Percentiles rank a stretch among this genome's conserved stretches.
Conservation (phyloP, 106 monocot genomes). For the Dendrobium officinale region DNA sequence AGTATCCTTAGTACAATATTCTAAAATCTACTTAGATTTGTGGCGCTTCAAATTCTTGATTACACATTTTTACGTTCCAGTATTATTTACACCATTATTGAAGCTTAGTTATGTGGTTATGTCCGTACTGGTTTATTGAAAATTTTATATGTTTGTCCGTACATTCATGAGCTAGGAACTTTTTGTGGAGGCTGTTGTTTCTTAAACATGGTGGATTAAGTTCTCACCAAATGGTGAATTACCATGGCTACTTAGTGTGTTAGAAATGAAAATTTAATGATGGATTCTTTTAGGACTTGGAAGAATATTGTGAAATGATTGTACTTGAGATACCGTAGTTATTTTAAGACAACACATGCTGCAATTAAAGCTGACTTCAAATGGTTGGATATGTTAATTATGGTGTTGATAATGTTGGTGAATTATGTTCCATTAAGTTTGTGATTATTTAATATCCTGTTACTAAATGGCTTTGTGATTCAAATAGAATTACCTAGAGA, state of each 20-base stretch:
- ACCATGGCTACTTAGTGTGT: too few relatives aligned
- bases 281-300: background rate
- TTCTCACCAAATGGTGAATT: too few relatives aligned
- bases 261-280: background rate
- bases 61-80: too few relatives aligned
- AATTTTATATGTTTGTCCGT: too few relatives aligned
- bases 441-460: background rate
- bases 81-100: too few relatives aligned
- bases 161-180: too few relatives aligned
- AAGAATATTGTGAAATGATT: background rate
- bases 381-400: background rate
- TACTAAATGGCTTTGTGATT: background rate
- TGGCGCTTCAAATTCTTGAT: background rate
- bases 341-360: background rate
- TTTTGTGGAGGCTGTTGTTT: too few relatives aligned
- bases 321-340: background rate
- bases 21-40: background rate
- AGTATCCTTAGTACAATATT: conserved; percentile 59
- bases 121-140: too few relatives aligned
- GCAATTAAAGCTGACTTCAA: background rate
- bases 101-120: too few relatives aligned
- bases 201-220: too few relatives aligned
- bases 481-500: background rate
- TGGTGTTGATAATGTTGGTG: background rate
- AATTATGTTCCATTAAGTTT: background rate